Base-by-base conservation (phyloP, 306 rosid genomes). In the Sophora flavescens region DNA sequence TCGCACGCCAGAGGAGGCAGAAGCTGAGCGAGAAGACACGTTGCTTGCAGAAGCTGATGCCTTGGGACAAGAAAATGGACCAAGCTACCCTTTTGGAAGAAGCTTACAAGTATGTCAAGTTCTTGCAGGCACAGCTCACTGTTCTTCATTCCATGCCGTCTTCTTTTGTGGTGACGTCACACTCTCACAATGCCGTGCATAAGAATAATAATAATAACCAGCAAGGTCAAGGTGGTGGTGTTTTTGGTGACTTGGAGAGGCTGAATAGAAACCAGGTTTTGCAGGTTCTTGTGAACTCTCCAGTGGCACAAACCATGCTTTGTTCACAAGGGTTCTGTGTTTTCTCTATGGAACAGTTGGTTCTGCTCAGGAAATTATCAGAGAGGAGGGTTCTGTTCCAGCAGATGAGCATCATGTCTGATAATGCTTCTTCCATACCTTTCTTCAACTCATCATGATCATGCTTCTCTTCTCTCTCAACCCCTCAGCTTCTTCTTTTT, bases 31-130 rank as follows among this genome's bases (percentile, higher is more conserved):
- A 95, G 65, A 95, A 92, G 84, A 89, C 88, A 0, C 90, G 97
- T 18, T 90, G 93, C 80, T 78, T 92, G 44, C 93, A 89, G 86
- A 88, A 84, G 76, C 87, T 95, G 5, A 84, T 95, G 74, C 99
- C 99, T 0, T 90, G 91, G 91, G 97, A 95, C 82, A 89, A 80
- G 74, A 92, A 90, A 73, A 92, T 95, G 99, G 97, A 90, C 68
- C 93, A 86, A 42, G 91, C 92, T 0, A 87, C 97, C 0, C 87
- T 90, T 70, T 83, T 87, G 0, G 89, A 89, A 54, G 88, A 88
- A 48, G 86, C 97, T n/a, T 85, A 72, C 68, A 87, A 85, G 67
- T 95, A 95, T 66, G 91, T 95, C 0, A 91, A 85, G 64, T 95
- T 89, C 64, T 89, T 95, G 4, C 88, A 90, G 79, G 97, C 96